Percentiles rank a stretch among this genome's conserved stretches.
Evolutionary conservation across 495 filamentous ascomycete genomes (phyloP).

Genomic region (Bacidia rubella): DNA sequence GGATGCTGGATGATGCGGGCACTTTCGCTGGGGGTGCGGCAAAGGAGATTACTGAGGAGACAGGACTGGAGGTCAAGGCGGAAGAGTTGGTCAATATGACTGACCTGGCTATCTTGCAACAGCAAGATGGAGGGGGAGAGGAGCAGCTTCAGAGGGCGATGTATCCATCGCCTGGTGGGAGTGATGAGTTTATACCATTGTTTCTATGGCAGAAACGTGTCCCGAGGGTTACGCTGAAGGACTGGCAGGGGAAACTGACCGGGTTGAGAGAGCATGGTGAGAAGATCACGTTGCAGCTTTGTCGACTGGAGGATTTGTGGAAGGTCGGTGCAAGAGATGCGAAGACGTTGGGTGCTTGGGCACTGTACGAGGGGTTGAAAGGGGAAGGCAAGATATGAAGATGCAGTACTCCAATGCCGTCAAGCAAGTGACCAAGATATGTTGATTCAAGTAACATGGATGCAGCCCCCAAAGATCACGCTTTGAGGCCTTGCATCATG

Average conservation of each 20-base stretch:
- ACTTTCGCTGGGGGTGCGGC: slow-evolving; percentile 67
- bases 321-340: slow-evolving; percentile 60
- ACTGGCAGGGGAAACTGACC: slow-evolving; percentile 62
- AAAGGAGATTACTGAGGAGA: slow-evolving; percentile 72
- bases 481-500: slow-evolving; percentile 79
- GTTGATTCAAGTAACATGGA: too few species aligned
- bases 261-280: slow-evolving; percentile 67
- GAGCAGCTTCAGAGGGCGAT: slow-evolving; percentile 48
- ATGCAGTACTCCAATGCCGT: not conserved
- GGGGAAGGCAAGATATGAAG: slow-evolving; percentile 32
- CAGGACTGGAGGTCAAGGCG: slow-evolving; percentile 45
- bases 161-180: slow-evolving; percentile 67
- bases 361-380: slow-evolving; percentile 60
- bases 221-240: slow-evolving; percentile 45
- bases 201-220: slow-evolving; percentile 63
- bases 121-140: slow-evolving; percentile 17
- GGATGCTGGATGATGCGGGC: slow-evolving; percentile 73
- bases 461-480: slow-evolving; percentile 30
- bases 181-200: slow-evolving; percentile 73
- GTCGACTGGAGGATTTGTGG: slow-evolving; percentile 63
- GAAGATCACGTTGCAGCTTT: slow-evolving; percentile 68
- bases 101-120: slow-evolving; percentile 31
- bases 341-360: slow-evolving; percentile 65
- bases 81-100: slow-evolving; percentile 58
- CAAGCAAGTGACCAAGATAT: too few species aligned